Conservation (phyloP, 768 basidiomycete species). For the Pisolithus orientalis region DNA sequence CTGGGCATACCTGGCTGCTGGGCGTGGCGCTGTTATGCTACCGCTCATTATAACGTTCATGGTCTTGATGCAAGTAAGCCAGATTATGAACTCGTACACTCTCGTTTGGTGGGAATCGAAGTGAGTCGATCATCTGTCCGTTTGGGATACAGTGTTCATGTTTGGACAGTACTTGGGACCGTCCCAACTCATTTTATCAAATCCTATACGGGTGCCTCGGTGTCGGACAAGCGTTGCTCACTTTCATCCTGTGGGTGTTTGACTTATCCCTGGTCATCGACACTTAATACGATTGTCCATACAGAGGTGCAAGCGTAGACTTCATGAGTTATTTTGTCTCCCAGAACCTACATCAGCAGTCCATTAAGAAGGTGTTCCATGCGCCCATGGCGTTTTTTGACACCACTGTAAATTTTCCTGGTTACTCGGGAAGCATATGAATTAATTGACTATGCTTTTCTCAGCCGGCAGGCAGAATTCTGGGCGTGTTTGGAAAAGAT, state of each 20-base stretch:
- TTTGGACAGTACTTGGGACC: constrained; percentile 35
- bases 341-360: constrained; percentile 52
- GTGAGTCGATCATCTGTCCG: constrained; percentile 26
- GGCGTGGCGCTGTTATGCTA: constrained; percentile 41
- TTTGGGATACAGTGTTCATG: not conserved
- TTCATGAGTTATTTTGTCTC: constrained; percentile 55
- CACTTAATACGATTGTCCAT: not conserved
- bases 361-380: constrained; percentile 52
- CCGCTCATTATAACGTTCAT: constrained; percentile 47
- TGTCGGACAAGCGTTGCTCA: constrained; percentile 50
- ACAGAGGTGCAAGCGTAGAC: constrained; percentile 48
- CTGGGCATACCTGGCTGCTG: constrained; percentile 51
- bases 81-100: constrained; percentile 59
- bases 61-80: constrained; percentile 54
- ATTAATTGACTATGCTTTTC: not conserved
- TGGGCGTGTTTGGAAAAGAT: constrained; percentile 61
- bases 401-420: constrained; percentile 39
- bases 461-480: constrained; percentile 54
- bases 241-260: constrained; percentile 45
- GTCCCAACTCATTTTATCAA: constrained; percentile 56
- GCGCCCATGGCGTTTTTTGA: constrained; percentile 80
- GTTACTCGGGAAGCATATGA: not conserved
- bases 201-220: constrained; percentile 58
- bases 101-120: constrained; percentile 69
- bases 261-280: not conserved